Base-by-base conservation (phyloP, 1,139 yeast genomes). In the Saccharomycopsis crataegensis region DNA sequence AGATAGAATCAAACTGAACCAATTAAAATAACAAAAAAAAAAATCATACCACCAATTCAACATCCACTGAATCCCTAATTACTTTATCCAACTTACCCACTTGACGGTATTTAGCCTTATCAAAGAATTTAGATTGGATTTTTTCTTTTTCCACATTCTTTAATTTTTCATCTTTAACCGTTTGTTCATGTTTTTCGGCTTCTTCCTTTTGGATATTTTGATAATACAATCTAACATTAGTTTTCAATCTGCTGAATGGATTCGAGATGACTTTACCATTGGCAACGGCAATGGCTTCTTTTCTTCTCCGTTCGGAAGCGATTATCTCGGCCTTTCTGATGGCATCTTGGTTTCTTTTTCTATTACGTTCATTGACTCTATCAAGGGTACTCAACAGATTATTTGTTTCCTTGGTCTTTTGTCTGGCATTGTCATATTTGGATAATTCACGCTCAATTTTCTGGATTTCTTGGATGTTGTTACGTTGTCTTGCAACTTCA, bases 241-340 rank as follows among this genome's bases (percentile, higher is more conserved):
- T 91, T 66, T 89, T 85, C 64, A 93, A 77, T 67, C 98, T 79
- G 59, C 89, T 82, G 68, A 93, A 93, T 38, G 99, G 98, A 71
- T 93, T 95, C 8, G 85, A 80, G 52, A 73, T 76, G 17, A 73
- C 71, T 49, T 76, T 82, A 52, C 77, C 75, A 46, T 64, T 65
- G 28, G 65, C 65, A 12, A 65, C 59, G 37, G 73, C 75, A 49
- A 71, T 72, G 38, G 63, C 58, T 1, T 75, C 71, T 56, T 76
- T 69, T 62, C 83, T 79, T 55, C 83, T 75, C 62, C 75, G 75
- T 59, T 80, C 86, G 6, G 76, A 74, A 46, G 83, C 79, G 62
- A 74, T 76, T 51, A 82, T 70, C 66, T 91, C 98, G 0, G 96
- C 96, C 62, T 79, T 78, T 62, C 96, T 81, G 59, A 90, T 82